Evolutionary conservation across 2,329 filamentous ascomycete species (phyloP), one percentile per base, ranked within the genome.

Genomic region (Colletotrichum gloeosporioides): DNA sequence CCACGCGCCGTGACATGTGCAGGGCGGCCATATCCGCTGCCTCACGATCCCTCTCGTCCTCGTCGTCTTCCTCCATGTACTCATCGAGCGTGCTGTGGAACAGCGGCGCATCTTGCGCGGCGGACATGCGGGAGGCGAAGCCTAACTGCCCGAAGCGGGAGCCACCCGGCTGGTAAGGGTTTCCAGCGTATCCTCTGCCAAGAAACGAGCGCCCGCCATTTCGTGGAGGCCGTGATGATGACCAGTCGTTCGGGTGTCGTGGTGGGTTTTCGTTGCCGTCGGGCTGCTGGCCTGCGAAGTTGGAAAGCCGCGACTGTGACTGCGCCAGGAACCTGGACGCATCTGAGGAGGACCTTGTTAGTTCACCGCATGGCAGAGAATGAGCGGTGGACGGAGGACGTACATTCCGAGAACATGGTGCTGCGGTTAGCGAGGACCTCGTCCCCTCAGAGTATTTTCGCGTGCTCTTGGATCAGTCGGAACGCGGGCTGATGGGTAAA

Each of bases 311-410:
- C 77, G 96, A 98, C 89, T 98, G 96, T 79, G 96, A 98, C 91
- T 99, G 97, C 77, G 96, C 95, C 81, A 99, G 92, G 85, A 99
- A 99, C 80, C 94, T 94, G 80, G 96, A 99, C 82, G 97, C 97
- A 93, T 99, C 97, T 98, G 82, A 70, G 69, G 57, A 22, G 59
- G 69, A 39, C 77, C 83, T 70, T 82, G 80, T 62, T 53, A 64
- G 71, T 71, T 75, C 39, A 64, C 34, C 71, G 74, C 34, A 49
- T 22, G 44, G 16, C 13, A 53, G 34, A 70, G 32, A 62, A 44
- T 29, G 62, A 65, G 69, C 39, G 61, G 44, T 67, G 53, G 64
- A 29, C 62, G 18, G 57, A 71, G 77, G 69, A 89, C 95, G 87
- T 90, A 98, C 95, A 98, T 93, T 98, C 95, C 74, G 95, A 98